phyloP scores from a whole-genome alignment of 768 basidiomycete genomes.

The Multifurca ochricompacta region DNA sequence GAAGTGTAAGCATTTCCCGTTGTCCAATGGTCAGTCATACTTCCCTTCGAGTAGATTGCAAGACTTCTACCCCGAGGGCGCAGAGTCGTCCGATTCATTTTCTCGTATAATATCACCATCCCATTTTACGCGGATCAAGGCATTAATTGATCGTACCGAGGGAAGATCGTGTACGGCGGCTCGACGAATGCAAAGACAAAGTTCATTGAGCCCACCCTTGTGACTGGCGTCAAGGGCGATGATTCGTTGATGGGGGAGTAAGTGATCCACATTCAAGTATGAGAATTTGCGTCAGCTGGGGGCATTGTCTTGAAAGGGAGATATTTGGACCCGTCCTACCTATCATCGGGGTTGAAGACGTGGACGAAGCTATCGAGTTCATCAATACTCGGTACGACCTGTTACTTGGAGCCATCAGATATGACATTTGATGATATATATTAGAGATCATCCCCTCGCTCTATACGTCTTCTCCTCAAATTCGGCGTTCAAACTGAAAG shows the following conservation, averaged over 20 bases:
- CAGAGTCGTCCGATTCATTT: constrained; percentile 37
- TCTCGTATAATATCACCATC: constrained; percentile 44
- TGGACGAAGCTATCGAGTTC: constrained; percentile 66
- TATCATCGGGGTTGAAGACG: constrained; percentile 57
- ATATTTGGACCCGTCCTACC: constrained; percentile 80
- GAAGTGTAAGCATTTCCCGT: constrained; percentile 31
- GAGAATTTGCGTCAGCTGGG: not conserved
- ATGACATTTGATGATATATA: not conserved
- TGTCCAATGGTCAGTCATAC: not conserved
- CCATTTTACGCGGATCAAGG: constrained; percentile 54
- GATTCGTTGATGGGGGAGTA: constrained; percentile 77
- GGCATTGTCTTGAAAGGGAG: constrained; percentile 44
- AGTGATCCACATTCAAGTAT: constrained; percentile 23
- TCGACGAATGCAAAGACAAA: constrained; percentile 45
- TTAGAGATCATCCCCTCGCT: constrained; percentile 64
- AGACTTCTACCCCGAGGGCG: constrained; percentile 47
- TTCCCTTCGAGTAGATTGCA: constrained; percentile 33
- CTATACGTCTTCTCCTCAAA: constrained; percentile 72
- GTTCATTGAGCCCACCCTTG: constrained; percentile 67
- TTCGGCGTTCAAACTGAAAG: constrained; percentile 49
- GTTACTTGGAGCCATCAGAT: not conserved
- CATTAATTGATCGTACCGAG: constrained; percentile 54
- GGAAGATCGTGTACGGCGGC: constrained; percentile 59
- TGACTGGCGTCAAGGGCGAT: constrained; percentile 49
- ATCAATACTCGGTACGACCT: constrained; percentile 45